Conservation (phyloP, 192 early-diverging fungal genomes). For the Tieghemiomyces parasiticus region DNA sequence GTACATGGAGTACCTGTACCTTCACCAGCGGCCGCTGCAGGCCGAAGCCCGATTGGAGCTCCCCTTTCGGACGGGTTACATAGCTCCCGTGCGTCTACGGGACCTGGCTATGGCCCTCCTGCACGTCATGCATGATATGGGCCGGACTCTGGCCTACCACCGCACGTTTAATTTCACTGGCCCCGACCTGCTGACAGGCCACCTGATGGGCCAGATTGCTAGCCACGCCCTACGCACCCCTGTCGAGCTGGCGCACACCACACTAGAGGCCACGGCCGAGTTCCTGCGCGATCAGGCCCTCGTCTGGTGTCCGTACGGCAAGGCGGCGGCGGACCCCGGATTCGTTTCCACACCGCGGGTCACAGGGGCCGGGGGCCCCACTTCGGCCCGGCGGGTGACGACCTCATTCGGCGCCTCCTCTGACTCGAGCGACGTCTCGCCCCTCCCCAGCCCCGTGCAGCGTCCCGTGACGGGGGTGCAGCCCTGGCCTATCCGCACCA, state of each 20-base stretch:
- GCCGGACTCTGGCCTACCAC: neutral
- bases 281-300: neutral
- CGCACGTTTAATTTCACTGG: slow-evolving; percentile 9
- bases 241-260: neutral
- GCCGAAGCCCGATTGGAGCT: neutral
- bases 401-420: neutral
- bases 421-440: neutral
- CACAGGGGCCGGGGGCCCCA: too few species aligned
- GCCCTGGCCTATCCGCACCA: neutral
- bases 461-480: neutral
- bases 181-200: slow-evolving; percentile 2
- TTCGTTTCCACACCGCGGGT: neutral
- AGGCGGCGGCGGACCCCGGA: neutral
- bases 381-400: too few species aligned
- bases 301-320: too few species aligned
- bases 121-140: neutral
- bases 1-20: slow-evolving; percentile 11
- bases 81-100: slow-evolving; percentile 6
- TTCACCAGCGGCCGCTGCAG: slow-evolving; percentile 1
- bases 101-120: slow-evolving; percentile 2
- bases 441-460: neutral
- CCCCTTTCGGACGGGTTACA: slow-evolving; percentile 5
- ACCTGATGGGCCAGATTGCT: neutral
- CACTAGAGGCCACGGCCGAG: neutral
- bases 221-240: neutral